Evolutionary conservation across 352 stramenopile genomes (phyloP), one percentile per base, ranked within the genome.

Genomic region (Phytopythium litorale): DNA sequence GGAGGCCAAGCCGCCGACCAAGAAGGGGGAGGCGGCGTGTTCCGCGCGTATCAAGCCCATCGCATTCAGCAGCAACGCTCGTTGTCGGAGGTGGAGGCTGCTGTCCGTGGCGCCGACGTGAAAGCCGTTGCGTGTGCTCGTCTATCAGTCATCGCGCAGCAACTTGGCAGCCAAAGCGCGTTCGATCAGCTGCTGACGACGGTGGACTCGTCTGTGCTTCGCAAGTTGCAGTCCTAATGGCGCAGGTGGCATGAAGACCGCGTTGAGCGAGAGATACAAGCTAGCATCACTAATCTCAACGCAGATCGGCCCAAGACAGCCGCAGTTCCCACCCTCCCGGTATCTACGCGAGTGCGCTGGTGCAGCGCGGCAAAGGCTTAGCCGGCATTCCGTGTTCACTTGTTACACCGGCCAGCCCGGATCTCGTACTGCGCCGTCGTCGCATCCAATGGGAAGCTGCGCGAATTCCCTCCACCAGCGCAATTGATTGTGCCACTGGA

Each of bases 161-260:
- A 72, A n/a, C 38, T 92, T 18, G 81, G 74, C 37, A 62, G 56
- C 33, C 61, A 54, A 23, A 32, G 51, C 15, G 55, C 66, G 37
- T 89, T 92, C 38, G 66, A 75, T 9, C 68, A 84, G 62, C 43
- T 92, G 21, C 35, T 92, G 45, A 67, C 84, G 59, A 79, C 70
- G 25, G 70, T 87, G n/a, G 79, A 89, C 58, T 71, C 67, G 30
- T 84, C 81, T 0, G 81, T 88, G 33, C 35, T 90, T 40, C 69
- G 61, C 56, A 88, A 79, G 45, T 68, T 91, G 28, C 74, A 89
- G 52, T 69, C 65, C 62, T 83, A 75, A 58, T 59, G 15, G 16
- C n/a, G 9, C 28, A n/a, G 28, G 18, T 38, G 23, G 21, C 21
- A 23, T 30, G 23, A 37, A 40, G 38, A 15, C 33, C 33, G 7